These are phyloP conservation scores for Colletotrichum lupini DNA, from an alignment of 2,329 filamentous ascomycete genomes.

Conservation along the genomic window DNA sequence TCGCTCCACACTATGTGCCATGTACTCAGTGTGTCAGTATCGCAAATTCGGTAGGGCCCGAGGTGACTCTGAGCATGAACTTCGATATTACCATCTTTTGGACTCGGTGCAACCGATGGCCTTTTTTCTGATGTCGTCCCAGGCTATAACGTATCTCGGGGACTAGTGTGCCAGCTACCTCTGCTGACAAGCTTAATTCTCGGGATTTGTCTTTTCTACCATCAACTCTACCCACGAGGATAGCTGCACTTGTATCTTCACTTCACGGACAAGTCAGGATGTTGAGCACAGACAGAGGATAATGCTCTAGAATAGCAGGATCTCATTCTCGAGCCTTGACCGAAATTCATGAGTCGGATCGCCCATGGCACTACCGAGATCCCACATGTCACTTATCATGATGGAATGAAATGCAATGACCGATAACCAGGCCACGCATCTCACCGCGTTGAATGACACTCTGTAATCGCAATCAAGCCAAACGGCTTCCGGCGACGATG, in stretches of 20 bases:
- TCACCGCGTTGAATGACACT: background rate
- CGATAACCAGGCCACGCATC: background rate
- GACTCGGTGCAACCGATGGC: background rate
- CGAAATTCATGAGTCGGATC: background rate
- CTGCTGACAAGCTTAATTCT: background rate
- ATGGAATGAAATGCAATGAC: background rate
- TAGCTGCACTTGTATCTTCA: background rate
- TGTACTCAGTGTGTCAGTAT: background rate
- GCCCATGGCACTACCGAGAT: background rate
- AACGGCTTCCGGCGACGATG: background rate
- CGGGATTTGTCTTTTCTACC: background rate
- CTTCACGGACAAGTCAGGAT: background rate
- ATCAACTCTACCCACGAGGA: background rate
- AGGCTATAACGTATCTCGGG: background rate
- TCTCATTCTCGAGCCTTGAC: background rate
- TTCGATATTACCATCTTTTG: background rate
- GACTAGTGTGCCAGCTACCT: background rate
- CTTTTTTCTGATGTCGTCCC: background rate
- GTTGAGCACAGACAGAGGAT: too few species aligned
- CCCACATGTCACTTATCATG: background rate
- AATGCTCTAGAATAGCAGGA: too few species aligned
- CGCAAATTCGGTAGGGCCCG: background rate
- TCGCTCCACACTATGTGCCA: background rate
- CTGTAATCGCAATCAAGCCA: background rate
- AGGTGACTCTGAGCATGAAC: background rate